Evolutionary conservation across 768 basidiomycete species (phyloP).

Genomic region (Hericium coralloides): DNA sequence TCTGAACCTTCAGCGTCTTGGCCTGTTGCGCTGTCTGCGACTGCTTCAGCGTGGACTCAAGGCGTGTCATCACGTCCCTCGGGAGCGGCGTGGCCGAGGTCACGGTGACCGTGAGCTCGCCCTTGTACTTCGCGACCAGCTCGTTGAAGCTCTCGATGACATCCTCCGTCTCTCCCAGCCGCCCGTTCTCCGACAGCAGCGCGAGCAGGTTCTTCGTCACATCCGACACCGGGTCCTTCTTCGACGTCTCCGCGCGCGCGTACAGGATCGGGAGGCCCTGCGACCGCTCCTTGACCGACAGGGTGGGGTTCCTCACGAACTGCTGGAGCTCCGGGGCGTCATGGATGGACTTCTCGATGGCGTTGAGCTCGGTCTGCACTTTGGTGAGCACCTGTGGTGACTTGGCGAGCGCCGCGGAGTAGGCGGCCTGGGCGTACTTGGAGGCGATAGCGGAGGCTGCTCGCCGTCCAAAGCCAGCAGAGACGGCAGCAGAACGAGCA

Average conservation of each 20-base stretch:
- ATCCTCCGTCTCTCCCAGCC: conserved; percentile 73
- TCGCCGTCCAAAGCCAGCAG: conserved; percentile 51
- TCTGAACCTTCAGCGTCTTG: conserved; percentile 81
- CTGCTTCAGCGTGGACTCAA: conserved; percentile 82
- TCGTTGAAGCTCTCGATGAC: conserved; percentile 90
- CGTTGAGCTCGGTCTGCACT: conserved; percentile 76
- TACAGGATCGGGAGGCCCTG: conserved; percentile 61
- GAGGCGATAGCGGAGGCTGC: conserved; percentile 68
- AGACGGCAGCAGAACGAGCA: conserved; percentile 39
- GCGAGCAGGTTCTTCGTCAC: conserved; percentile 87
- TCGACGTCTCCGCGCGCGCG: conserved; percentile 54
- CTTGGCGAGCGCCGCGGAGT: conserved; percentile 72
- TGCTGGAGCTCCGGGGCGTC: conserved; percentile 52
- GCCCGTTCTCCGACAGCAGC: conserved; percentile 89
- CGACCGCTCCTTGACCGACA: conserved; percentile 70
- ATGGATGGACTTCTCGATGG: conserved; percentile 62
- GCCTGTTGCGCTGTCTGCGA: conserved; percentile 80
- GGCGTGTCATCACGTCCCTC: conserved; percentile 61
- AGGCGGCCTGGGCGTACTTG: conserved; percentile 81
- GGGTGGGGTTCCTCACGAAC: conserved; percentile 87
- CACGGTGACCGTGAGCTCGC: conserved; percentile 88
- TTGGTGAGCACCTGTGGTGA: conserved; percentile 76
- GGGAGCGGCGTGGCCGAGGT: conserved; percentile 81
- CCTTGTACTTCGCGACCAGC: conserved; percentile 81
- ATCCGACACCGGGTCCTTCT: conserved; percentile 73